phyloP scores from a whole-genome alignment of 768 basidiomycete species.

The Mycena maculata region DNA sequence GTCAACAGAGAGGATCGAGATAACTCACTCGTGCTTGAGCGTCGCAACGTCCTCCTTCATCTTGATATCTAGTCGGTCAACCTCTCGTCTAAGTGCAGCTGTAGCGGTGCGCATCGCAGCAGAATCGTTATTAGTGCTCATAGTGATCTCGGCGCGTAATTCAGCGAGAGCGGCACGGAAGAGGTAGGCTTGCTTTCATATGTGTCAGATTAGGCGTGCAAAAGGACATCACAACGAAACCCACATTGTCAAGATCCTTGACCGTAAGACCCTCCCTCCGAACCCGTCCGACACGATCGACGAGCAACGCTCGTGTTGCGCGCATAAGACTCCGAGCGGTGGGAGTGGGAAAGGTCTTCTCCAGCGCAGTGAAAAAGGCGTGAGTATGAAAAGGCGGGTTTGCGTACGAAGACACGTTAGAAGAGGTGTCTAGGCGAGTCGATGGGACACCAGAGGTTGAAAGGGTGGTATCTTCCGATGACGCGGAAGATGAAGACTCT shows the following conservation, averaged over 20 bases:
- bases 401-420: slow-evolving; percentile 53
- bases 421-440: slow-evolving; percentile 25
- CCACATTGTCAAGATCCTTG: slow-evolving; percentile 87
- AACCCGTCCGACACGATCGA: slow-evolving; percentile 80
- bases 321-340: slow-evolving; percentile 86
- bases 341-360: slow-evolving; percentile 78
- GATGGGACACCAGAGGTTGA: slow-evolving; percentile 30
- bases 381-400: slow-evolving; percentile 89
- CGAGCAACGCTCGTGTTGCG: slow-evolving; percentile 82
- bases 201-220: not conserved
- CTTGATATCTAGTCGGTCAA: slow-evolving; percentile 86
- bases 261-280: slow-evolving; percentile 75
- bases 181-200: slow-evolving; percentile 88
- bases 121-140: slow-evolving; percentile 85
- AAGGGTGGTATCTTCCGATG: not conserved
- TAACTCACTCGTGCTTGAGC: slow-evolving; percentile 90
- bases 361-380: slow-evolving; percentile 76
- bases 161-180: slow-evolving; percentile 95
- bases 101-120: slow-evolving; percentile 83
- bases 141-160: slow-evolving; percentile 85
- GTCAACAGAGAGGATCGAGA: slow-evolving; percentile 5
- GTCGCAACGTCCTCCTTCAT: slow-evolving; percentile 93
- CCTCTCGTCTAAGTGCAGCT: slow-evolving; percentile 84
- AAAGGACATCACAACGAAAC: slow-evolving; percentile 37
- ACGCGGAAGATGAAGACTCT: not conserved